These are phyloP conservation scores for Clitopilus passeckerianus DNA, from an alignment of 768 basidiomycete species.

Conservation along the genomic window DNA sequence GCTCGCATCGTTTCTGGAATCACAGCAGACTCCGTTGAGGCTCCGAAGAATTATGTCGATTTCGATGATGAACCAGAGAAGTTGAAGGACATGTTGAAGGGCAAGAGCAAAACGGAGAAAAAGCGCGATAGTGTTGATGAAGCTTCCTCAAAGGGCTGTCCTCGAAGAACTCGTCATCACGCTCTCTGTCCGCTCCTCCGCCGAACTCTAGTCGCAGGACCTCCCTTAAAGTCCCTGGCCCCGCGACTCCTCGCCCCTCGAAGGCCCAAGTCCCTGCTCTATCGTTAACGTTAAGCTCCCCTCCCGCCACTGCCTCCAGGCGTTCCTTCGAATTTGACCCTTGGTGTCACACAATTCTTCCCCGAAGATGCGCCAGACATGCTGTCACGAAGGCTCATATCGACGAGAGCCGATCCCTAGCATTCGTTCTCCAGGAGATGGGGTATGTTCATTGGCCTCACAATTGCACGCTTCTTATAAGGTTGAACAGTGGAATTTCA, in stretches of 20 bases:
- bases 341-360: constrained; percentile 44
- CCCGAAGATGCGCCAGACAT: constrained; percentile 29
- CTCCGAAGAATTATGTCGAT: constrained; percentile 75
- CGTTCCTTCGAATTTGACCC: constrained; percentile 21
- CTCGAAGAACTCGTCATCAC: not conserved
- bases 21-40: constrained; percentile 66
- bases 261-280: constrained; percentile 20
- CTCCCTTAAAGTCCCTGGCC: constrained; percentile 4
- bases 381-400: constrained; percentile 42
- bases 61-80: constrained; percentile 78
- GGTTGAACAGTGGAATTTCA: constrained; percentile 42
- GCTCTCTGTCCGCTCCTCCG: not conserved
- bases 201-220: not conserved
- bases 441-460: constrained; percentile 43
- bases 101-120: constrained; percentile 37
- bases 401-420: constrained; percentile 33
- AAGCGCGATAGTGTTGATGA: constrained; percentile 2
- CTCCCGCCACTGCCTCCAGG: constrained; percentile 22
- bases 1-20: constrained; percentile 70
- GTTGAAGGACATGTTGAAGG: constrained; percentile 69
- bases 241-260: not conserved
- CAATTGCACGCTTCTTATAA: constrained; percentile 5
- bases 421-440: constrained; percentile 55
- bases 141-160: not conserved
- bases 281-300: constrained; percentile 35